phyloP scores from a whole-genome alignment of 768 basidiomycete genomes.

The Trametes maxima region DNA sequence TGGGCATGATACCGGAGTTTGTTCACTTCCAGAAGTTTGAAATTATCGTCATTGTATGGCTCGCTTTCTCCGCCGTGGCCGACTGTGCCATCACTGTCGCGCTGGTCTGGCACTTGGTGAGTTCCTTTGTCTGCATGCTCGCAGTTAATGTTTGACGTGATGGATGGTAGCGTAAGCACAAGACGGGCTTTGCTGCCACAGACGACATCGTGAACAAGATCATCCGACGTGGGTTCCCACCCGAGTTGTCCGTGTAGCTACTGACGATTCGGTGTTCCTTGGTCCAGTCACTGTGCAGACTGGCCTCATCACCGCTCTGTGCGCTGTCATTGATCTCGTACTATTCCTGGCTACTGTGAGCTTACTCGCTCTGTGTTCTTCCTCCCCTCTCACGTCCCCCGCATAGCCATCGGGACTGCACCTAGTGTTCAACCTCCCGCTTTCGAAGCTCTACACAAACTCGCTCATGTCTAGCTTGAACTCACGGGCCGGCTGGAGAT shows the following conservation, averaged over 20 bases:
- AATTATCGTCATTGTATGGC: slow-evolving; percentile 43
- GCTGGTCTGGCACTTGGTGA: slow-evolving; percentile 47
- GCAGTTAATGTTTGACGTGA: background rate
- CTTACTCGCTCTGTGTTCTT: background rate
- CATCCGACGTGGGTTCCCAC: slow-evolving; percentile 36
- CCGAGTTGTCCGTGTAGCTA: too few species aligned
- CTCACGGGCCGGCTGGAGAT: slow-evolving; percentile 39
- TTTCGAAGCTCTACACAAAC: slow-evolving; percentile 43
- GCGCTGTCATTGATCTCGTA: slow-evolving; percentile 31
- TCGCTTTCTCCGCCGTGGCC: slow-evolving; percentile 42
- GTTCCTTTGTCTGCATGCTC: background rate
- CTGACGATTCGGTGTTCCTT: background rate
- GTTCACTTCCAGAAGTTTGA: slow-evolving; percentile 38
- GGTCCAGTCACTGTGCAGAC: slow-evolving; percentile 41
- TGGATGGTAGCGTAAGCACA: slow-evolving; percentile 38
- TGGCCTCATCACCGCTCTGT: slow-evolving; percentile 38
- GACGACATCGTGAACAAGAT: slow-evolving; percentile 47
- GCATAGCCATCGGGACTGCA: slow-evolving; percentile 31
- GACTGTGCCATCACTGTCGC: slow-evolving; percentile 47
- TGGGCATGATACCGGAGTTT: slow-evolving; percentile 37
- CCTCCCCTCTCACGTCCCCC: background rate
- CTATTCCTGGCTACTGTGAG: slow-evolving; percentile 36
- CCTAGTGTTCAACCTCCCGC: slow-evolving; percentile 39
- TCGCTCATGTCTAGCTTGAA: slow-evolving; percentile 43
- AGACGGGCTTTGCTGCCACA: slow-evolving; percentile 45